Conservation (phyloP, 306 rosid species). For the Quercus cerris region DNA sequence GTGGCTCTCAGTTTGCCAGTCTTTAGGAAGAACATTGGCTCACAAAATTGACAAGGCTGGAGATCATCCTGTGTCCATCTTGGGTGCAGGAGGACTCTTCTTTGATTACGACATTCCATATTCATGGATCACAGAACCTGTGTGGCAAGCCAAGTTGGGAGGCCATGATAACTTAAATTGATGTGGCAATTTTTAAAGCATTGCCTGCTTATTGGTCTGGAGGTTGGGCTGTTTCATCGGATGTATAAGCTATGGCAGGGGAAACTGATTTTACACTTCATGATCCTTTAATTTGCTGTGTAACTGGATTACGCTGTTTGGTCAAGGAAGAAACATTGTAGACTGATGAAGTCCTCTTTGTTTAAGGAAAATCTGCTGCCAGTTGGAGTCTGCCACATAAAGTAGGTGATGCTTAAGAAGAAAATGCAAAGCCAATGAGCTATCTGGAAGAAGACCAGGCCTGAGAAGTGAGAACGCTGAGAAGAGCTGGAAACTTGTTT, state of each 20-base stretch:
- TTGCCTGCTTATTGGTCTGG: not conserved
- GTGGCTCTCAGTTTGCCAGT: slow-evolving; percentile 11
- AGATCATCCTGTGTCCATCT: not conserved
- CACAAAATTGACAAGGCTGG: not conserved
- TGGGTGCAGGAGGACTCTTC: not conserved
- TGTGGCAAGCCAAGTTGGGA: not conserved
- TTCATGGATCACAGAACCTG: not conserved
- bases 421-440: not conserved
- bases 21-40: slow-evolving; percentile 10
- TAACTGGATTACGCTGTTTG: not conserved
- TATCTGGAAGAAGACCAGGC: not conserved
- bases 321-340: not conserved
- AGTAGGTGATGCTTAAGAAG: not conserved
- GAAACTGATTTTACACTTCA: not conserved
- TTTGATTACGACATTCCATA: not conserved
- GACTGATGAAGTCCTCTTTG: not conserved
- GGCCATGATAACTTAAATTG: not conserved
- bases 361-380: not conserved
- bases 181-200: not conserved
- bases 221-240: not conserved
- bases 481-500: not conserved
- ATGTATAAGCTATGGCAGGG: too few relatives aligned
- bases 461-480: not conserved
- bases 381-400: not conserved
- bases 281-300: not conserved